Evolutionary conservation across 306 rosid genomes (phyloP).

Genomic region (Vicia faba): DNA sequence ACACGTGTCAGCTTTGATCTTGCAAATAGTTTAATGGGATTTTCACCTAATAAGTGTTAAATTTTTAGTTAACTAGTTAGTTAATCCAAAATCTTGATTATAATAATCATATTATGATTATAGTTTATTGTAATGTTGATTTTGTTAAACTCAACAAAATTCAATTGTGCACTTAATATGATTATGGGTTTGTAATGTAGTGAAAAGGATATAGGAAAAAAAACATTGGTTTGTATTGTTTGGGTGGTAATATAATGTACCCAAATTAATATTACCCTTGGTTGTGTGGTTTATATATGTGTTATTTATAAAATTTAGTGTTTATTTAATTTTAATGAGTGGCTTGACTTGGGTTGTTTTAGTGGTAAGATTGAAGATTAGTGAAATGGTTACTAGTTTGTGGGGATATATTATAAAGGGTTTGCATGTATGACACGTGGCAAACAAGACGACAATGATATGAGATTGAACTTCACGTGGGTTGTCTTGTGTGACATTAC

Average conservation of each 20-base stretch:
- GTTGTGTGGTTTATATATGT: conserved; percentile 29
- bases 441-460: conserved; percentile 22
- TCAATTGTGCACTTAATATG: no score
- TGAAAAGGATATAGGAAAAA: neutral
- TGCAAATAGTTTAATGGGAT: conserved; percentile 57
- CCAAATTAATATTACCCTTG: neutral
- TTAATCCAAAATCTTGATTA: neutral
- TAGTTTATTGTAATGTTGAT: neutral
- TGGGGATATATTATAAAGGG: conserved; percentile 11
- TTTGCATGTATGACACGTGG: conserved; percentile 42
- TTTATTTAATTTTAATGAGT: neutral
- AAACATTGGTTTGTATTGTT: neutral
- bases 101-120: neutral
- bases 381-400: neutral
- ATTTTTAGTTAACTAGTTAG: conserved; percentile 35
- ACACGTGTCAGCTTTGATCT: conserved; percentile 88
- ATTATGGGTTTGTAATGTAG: neutral
- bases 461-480: conserved; percentile 29
- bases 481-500: neutral
- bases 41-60: conserved; percentile 73
- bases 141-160: no score
- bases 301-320: neutral
- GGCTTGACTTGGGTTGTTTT: neutral
- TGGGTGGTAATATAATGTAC: conserved; percentile 18
- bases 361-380: neutral